Evolutionary conservation across 2,329 filamentous ascomycete genomes (phyloP), one percentile per base, ranked within the genome.

Genomic region (Pseudonectria buxi): DNA sequence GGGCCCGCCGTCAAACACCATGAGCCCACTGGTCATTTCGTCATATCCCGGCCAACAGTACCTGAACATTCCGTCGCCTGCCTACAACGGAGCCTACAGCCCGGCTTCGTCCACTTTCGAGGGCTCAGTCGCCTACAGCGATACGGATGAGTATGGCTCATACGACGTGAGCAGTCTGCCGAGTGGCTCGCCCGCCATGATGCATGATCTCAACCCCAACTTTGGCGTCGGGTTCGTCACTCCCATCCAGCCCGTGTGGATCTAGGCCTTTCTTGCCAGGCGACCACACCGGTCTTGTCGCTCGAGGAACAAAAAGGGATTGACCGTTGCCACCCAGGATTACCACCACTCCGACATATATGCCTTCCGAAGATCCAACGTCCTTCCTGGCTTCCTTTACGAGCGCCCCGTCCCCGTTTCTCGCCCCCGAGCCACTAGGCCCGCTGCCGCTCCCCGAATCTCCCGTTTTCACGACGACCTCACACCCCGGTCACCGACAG

Each of bases 91-190:
- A 36, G 69, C 68, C 38, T 80, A 78, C 54, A 81, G 76, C 54
- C 77, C 77, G 33, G 72, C 76, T 14, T 77, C 76, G 22, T 81
- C 77, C 40, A 77, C 71, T 13, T 78, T 74, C 53, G 71, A 78
- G 56, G 65, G 74, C n/a, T 79, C 77, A 18, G 64, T 77, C 42
- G 66, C 71, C 22, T 81, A 78, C 60, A 81, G 76, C 61, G 77
- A 81, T 49, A 66, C 69, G 30, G 76, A 79, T 38, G 76, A 80
- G 44, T 72, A 67, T 43, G 58, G 59, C 40, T 58, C 67, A 29
- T 76, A 65, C 55, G 71, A 74, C 47, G 56, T 71, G 56, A 54
- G 51, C 41, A 54, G 51, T 50, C 57, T 61, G 57, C 48, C 68
- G 61, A 51, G 64, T 47, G 60, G 64, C 45, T 65, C 66, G 56